Evolutionary conservation across 176 grass and related monocot genomes (phyloP).

Genomic region (Raddia guianensis): DNA sequence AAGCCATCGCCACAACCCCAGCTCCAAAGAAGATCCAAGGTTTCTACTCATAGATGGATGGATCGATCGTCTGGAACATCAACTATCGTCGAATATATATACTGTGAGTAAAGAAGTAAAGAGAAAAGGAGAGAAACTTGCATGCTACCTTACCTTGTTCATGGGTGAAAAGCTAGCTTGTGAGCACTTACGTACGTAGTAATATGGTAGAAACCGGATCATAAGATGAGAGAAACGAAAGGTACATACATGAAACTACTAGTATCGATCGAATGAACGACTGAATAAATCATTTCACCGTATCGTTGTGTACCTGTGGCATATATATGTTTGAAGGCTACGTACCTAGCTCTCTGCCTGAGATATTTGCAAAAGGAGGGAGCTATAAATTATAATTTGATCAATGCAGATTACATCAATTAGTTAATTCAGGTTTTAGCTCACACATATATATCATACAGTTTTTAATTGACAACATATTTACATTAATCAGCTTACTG

Average conservation of each 20-base stretch:
- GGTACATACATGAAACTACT: constrained; percentile 32
- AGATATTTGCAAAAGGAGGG: background rate
- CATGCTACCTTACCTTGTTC: background rate
- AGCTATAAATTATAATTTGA: too few relatives aligned
- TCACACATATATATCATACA: too few relatives aligned
- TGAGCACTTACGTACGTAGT: constrained; percentile 28
- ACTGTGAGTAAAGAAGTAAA: constrained; percentile 30
- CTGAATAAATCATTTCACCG: constrained; percentile 39
- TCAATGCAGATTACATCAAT: background rate
- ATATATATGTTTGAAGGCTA: background rate
- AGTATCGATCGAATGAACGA: constrained; percentile 10
- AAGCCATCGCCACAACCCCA: constrained; percentile 35
- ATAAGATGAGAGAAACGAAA: constrained; percentile 13
- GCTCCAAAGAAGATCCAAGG: constrained; percentile 63
- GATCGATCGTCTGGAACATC: background rate
- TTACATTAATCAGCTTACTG: too few relatives aligned
- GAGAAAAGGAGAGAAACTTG: background rate
- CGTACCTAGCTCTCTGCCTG: background rate
- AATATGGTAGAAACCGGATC: constrained; percentile 16
- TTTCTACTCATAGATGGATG: constrained; percentile 60
- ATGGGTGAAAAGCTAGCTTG: constrained; percentile 25
- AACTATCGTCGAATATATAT: background rate
- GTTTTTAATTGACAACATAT: background rate
- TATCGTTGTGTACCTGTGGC: constrained; percentile 5
- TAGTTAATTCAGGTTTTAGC: background rate